Evolutionary conservation across 306 rosid genomes (phyloP).

Genomic region (Abrus precatorius): DNA sequence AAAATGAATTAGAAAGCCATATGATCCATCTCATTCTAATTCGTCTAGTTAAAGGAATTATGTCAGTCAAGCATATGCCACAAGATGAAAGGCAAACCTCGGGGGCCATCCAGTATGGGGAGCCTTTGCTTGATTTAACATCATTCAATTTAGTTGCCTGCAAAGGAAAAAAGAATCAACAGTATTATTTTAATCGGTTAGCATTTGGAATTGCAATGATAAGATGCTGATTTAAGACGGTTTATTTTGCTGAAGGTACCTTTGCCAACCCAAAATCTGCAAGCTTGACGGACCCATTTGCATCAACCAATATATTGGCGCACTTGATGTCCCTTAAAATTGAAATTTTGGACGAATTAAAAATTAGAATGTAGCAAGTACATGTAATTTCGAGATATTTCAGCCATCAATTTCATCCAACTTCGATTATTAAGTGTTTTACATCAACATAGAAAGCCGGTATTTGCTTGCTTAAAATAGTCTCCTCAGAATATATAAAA

Average conservation of each 20-base stretch:
- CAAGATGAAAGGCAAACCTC: conserved; percentile 52
- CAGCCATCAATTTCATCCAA: conserved; percentile 23
- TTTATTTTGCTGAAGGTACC: conserved; percentile 43
- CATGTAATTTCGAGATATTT: conserved; percentile 19
- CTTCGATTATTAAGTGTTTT: not conserved
- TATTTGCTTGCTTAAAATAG: not conserved
- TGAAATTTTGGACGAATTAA: not conserved
- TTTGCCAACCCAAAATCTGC: conserved; percentile 70
- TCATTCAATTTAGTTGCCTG: conserved; percentile 63
- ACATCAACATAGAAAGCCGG: not conserved
- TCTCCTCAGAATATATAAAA: conserved; percentile 14
- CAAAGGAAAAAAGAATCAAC: conserved; percentile 20
- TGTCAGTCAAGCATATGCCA: not conserved
- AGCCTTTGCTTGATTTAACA: conserved; percentile 65
- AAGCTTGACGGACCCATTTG: conserved; percentile 63
- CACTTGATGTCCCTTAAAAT: conserved; percentile 63
- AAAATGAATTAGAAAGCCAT: conserved; percentile 5
- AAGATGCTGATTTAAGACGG: conserved; percentile 13
- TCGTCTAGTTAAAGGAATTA: conserved; percentile 36
- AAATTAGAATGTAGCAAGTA: conserved; percentile 32
- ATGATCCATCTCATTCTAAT: conserved; percentile 31
- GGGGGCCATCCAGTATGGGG: conserved; percentile 71
- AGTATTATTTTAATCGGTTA: conserved; percentile 3
- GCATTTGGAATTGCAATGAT: conserved; percentile 19
- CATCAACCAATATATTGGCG: conserved; percentile 63